Conservation (phyloP, 2,329 filamentous ascomycete species). For the Drechmeria coniospora region DNA sequence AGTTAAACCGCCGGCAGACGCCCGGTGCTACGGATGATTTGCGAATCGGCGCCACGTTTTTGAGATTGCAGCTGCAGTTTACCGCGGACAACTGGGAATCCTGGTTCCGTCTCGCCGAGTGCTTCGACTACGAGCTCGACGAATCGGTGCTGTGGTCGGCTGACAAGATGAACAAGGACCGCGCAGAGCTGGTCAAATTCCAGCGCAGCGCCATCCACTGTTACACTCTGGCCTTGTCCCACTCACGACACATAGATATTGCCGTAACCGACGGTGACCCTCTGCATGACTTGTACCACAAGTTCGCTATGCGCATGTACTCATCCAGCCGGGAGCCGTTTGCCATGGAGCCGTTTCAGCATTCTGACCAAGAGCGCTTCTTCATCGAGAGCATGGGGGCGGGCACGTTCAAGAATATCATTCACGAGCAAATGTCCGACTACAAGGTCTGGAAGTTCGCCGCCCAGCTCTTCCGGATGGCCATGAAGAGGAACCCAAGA, state of each 20-base stretch:
- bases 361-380: conserved; percentile 40
- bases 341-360: conserved; percentile 45
- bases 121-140: conserved; percentile 75
- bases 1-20: conserved; percentile 57
- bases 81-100: conserved; percentile 74
- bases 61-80: conserved; percentile 70
- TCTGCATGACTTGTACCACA: conserved; percentile 42
- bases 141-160: conserved; percentile 79
- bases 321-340: conserved; percentile 47
- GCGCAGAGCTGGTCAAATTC: conserved; percentile 55
- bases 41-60: conserved; percentile 64
- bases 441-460: conserved; percentile 49
- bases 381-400: conserved; percentile 35
- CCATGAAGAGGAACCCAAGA: conserved; percentile 35
- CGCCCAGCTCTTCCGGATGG: conserved; percentile 38
- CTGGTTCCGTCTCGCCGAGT: conserved; percentile 79
- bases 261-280: conserved; percentile 33
- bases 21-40: conserved; percentile 72
- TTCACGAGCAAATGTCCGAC: conserved; percentile 41
- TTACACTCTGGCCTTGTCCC: conserved; percentile 46
- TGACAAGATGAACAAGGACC: conserved; percentile 79
- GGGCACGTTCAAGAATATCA: conserved; percentile 34
- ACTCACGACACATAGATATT: conserved; percentile 30
- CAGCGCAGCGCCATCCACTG: conserved; percentile 76
- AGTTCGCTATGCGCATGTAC: conserved; percentile 46